Percentiles rank a stretch among this genome's conserved stretches.
phyloP scores from a whole-genome alignment of 805 yeast species.

The Myxozyma mucilagina region DNA sequence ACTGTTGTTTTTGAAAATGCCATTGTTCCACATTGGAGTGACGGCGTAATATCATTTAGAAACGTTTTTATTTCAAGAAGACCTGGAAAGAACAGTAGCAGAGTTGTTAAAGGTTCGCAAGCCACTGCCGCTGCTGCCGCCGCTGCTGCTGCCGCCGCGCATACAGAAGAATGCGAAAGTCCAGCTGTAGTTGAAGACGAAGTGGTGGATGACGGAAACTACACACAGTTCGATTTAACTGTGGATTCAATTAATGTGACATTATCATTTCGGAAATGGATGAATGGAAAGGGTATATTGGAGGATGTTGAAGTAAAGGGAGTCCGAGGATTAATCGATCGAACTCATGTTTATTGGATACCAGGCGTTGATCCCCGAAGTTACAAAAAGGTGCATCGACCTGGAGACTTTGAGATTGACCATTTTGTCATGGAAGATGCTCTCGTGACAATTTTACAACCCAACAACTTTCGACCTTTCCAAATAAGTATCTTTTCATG shows the following conservation, averaged over 20 bases:
- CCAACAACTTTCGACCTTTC: constrained; percentile 76
- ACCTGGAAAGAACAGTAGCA: constrained; percentile 54
- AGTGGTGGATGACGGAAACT: constrained; percentile 69
- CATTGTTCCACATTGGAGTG: constrained; percentile 90
- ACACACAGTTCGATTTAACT: constrained; percentile 91
- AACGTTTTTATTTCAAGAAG: constrained; percentile 84
- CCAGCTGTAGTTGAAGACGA: constrained; percentile 13
- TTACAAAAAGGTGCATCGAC: constrained; percentile 67
- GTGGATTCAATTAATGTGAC: constrained; percentile 82
- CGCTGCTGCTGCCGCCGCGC: constrained; percentile 37
- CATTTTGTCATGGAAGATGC: constrained; percentile 82
- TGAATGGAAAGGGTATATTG: constrained; percentile 84
- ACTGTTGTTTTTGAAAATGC: constrained; percentile 90
- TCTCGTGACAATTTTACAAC: constrained; percentile 77
- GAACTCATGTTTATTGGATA: constrained; percentile 83
- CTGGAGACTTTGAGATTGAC: constrained; percentile 93
- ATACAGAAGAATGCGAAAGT: constrained; percentile 8
- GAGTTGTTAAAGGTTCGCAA: constrained; percentile 71
- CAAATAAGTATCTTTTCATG: constrained; percentile 85
- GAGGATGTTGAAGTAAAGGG: constrained; percentile 81
- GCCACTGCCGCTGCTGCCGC: constrained; percentile 67
- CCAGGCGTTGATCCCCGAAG: constrained; percentile 80
- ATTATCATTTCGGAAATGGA: constrained; percentile 80
- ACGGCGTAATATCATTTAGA: constrained; percentile 78
- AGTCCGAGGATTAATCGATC: constrained; percentile 86